phyloP scores from a whole-genome alignment of 2,329 filamentous ascomycete species.

The Xylariaceae sp. region DNA sequence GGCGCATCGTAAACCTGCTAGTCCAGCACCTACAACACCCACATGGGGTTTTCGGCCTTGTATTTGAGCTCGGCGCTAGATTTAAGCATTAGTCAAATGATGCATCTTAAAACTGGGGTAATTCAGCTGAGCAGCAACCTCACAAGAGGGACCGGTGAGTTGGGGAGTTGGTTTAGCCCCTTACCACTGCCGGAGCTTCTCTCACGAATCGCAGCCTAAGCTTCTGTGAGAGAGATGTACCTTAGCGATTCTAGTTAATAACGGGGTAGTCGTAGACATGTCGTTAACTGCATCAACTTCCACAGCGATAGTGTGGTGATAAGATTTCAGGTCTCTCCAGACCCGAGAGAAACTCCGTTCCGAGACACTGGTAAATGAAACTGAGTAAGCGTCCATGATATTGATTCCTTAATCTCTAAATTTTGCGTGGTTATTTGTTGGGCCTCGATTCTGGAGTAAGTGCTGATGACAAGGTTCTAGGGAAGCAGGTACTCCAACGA shows the following conservation, averaged over 20 bases:
- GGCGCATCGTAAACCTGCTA: slow-evolving; percentile 68
- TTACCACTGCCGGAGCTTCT: slow-evolving; percentile 24
- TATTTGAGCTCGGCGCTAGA: slow-evolving; percentile 25
- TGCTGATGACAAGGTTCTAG: no score
- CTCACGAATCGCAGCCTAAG: slow-evolving; percentile 27
- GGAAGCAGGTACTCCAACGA: no score
- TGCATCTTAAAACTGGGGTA: slow-evolving; percentile 16
- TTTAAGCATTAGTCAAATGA: slow-evolving; percentile 20
- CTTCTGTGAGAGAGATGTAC: slow-evolving; percentile 31
- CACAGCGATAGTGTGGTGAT: slow-evolving; percentile 35
- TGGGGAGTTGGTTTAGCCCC: slow-evolving; percentile 22
- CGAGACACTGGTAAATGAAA: slow-evolving; percentile 44
- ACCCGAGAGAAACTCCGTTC: slow-evolving; percentile 43
- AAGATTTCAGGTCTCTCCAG: slow-evolving; percentile 46
- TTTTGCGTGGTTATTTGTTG: no score
- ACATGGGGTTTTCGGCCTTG: slow-evolving; percentile 46
- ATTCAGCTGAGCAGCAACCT: slow-evolving; percentile 29
- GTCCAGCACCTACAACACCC: slow-evolving; percentile 65
- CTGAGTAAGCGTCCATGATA: slow-evolving; percentile 51
- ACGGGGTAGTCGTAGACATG: no score
- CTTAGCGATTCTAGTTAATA: slow-evolving; percentile 35
- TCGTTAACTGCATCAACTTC: no score
- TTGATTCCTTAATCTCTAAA: no score
- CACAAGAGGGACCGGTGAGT: slow-evolving; percentile 27
- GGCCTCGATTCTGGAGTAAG: no score